A percentile compares a stretch with the other conserved stretches of the same genome.
These are phyloP conservation scores for Fusarium burgessii DNA, from an alignment of 2,329 filamentous ascomycete genomes.

Conservation along the genomic window DNA sequence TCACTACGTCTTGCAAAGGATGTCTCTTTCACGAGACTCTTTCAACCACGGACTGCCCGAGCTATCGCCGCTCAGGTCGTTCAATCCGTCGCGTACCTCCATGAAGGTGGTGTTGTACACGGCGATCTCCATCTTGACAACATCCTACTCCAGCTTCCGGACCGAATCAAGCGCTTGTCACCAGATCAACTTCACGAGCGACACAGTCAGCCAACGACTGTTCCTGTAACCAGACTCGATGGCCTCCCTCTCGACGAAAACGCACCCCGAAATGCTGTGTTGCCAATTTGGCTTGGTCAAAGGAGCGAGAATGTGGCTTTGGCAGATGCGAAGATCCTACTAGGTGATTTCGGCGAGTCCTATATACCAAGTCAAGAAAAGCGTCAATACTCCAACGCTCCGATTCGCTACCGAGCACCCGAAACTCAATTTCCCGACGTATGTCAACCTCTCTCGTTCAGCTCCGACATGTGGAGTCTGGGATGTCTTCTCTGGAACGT, in stretches of 20 bases:
- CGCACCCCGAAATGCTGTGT: conserved; percentile 30
- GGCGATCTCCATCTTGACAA: conserved; percentile 42
- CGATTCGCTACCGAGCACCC: conserved; percentile 36
- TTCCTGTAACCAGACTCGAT: conserved; percentile 38
- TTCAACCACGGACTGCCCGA: conserved; percentile 37
- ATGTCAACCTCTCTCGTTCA: conserved; percentile 34
- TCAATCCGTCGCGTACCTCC: conserved; percentile 36
- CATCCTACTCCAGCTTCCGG: conserved; percentile 36
- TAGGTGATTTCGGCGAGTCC: conserved; percentile 41
- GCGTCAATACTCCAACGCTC: conserved; percentile 36
- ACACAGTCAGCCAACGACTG: conserved; percentile 27
- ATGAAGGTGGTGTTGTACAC: conserved; percentile 38
- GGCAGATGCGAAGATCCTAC: conserved; percentile 34
- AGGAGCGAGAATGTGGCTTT: conserved; percentile 36
- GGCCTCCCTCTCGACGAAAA: conserved; percentile 36
- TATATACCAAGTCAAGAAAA: conserved; percentile 30
- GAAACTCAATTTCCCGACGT: conserved; percentile 38
- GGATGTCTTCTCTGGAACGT: conserved; percentile 40
- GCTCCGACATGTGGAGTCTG: conserved; percentile 41
- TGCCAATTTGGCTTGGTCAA: conserved; percentile 39
- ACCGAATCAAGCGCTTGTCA: conserved; percentile 22
- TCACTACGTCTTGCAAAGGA: conserved; percentile 39
- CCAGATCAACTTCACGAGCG: conserved; percentile 36
- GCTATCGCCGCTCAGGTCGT: conserved; percentile 40
- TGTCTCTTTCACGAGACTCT: conserved; percentile 31